Evolutionary conservation across 2,329 filamentous ascomycete species (phyloP), one percentile per base, ranked within the genome.

Genomic region (Botryotinia narcissicola): DNA sequence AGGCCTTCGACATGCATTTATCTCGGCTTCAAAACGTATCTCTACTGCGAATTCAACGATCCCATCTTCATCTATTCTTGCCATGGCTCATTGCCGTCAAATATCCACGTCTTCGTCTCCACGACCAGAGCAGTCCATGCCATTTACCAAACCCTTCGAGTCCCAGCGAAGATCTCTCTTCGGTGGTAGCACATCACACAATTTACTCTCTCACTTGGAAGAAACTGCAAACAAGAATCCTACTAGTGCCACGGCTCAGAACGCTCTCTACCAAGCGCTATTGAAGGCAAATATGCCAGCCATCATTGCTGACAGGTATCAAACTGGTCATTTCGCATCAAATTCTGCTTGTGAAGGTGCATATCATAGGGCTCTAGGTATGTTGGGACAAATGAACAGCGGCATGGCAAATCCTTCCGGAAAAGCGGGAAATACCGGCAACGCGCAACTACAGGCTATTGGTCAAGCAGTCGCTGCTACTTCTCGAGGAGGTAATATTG

Each of bases 181-280:
- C 71, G 77, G 78, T 32, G 75, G 73, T 37, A 76, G 63, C 57
- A 75, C 76, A 16, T 78, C 89, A 63, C 86, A 87, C 74, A 90
- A 87, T 76, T 85, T 95, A 73, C 88, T 99, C 48, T 94, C 94
- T 48, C 92, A 93, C 77, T 88, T 95, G 78, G 96, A 99, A 84
- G 92, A 95, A 81, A 92, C 93, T 37, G 97, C 96, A 54, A 99
- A 98, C 83, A 92, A 94, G 82, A 97, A 97, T 79, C 94, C 96
- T 1, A 88, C 86, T 74, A 98, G 94, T 82, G 92, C 94, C 42
- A 92, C 92, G 61, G 91, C 94, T 32, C 96, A 99, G 82, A 96
- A 95, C 81, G 92, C 93, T 25, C 98, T 99, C 82, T 99, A 99
- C 81, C 92, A 95, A 81, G 91, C 95, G 63, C 88, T 99, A 22